Conservation (phyloP, 2,329 filamentous ascomycete genomes). For the Monosporascus sp. region DNA sequence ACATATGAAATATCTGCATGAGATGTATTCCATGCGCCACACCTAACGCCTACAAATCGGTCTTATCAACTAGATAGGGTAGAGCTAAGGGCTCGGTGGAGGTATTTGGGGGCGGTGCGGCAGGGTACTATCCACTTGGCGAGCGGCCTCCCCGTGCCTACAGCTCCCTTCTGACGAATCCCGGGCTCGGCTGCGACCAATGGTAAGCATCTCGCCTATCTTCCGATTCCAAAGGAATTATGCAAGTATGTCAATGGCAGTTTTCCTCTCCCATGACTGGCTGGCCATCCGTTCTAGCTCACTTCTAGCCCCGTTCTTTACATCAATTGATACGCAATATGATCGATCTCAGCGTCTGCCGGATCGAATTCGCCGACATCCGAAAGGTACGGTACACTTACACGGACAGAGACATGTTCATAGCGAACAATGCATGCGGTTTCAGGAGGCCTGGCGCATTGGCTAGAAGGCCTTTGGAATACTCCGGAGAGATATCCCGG, state of each 20-base stretch:
- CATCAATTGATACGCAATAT: not conserved
- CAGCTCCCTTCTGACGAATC: too few species aligned
- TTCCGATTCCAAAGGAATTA: not conserved
- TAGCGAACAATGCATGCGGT: not conserved
- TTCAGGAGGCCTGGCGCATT: not conserved
- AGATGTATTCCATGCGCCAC: too few species aligned
- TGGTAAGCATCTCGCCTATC: not conserved
- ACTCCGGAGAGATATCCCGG: not conserved
- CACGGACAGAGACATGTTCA: not conserved
- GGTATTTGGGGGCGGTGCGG: too few species aligned
- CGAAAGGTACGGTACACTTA: not conserved
- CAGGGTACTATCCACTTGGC: too few species aligned
- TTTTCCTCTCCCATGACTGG: not conserved
- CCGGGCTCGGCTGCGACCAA: not conserved
- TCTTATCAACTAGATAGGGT: too few species aligned
- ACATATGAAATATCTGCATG: too few species aligned
- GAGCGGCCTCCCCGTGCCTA: too few species aligned
- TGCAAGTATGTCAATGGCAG: too few species aligned
- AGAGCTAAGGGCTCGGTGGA: too few species aligned
- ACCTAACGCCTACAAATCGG: too few species aligned
- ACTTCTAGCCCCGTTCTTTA: not conserved
- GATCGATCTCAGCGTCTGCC: too few species aligned
- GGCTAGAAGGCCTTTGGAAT: not conserved
- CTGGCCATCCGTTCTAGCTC: not conserved
- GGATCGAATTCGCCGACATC: too few species aligned